phyloP scores from a whole-genome alignment of 2,329 filamentous ascomycete species.

The Trichoderma harzianum region DNA sequence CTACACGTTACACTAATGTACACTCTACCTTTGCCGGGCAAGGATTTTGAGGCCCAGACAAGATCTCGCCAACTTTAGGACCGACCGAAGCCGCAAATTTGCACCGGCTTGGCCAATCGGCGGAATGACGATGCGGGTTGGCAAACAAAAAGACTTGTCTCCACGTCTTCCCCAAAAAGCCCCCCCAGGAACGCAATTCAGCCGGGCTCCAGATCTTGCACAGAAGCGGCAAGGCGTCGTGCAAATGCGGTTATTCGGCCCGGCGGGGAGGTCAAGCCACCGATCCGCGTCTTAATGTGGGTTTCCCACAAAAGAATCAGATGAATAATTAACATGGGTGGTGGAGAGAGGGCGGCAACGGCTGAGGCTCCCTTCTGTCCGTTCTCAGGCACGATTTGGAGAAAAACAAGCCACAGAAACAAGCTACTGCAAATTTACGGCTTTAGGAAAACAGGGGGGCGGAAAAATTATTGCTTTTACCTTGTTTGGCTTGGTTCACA shows the following conservation, averaged over 20 bases:
- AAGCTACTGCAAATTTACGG: not conserved
- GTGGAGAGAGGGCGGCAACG: not conserved
- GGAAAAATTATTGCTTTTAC: not conserved
- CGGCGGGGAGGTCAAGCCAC: constrained; percentile 13
- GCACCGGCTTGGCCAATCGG: not conserved
- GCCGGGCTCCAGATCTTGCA: constrained; percentile 4
- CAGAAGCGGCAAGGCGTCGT: constrained; percentile 1
- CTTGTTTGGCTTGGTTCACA: not conserved
- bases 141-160: not conserved
- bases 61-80: not conserved
- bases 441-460: not conserved
- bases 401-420: not conserved
- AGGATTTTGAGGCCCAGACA: not conserved
- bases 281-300: constrained; percentile 6
- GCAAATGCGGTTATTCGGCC: constrained; percentile 3
- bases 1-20: not conserved
- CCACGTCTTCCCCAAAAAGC: not conserved
- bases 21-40: not conserved
- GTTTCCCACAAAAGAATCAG: not conserved
- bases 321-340: not conserved
- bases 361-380: constrained; percentile 3
- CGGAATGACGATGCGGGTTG: not conserved
- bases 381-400: not conserved
- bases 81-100: not conserved
- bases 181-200: constrained; percentile 8